Conservation (phyloP, 1,284 basidiomycete genomes). For the Erythrobasidium hasegawianum region DNA sequence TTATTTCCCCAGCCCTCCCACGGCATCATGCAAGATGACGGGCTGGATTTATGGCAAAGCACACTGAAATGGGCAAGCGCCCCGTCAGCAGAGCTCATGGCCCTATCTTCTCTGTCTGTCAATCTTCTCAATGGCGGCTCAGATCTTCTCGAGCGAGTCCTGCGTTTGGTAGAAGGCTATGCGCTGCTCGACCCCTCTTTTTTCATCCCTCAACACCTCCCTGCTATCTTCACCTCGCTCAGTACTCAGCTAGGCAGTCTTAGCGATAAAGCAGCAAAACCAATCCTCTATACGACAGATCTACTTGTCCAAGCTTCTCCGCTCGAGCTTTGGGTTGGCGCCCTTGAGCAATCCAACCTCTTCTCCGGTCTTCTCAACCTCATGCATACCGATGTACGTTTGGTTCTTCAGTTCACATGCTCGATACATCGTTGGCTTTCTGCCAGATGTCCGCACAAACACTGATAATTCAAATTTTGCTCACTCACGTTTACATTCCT, state of each 20-base stretch:
- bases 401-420: background rate
- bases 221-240: slow-evolving; percentile 28
- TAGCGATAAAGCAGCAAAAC: slow-evolving; percentile 39
- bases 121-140: slow-evolving; percentile 36
- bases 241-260: slow-evolving; percentile 20
- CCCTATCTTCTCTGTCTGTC: slow-evolving; percentile 37
- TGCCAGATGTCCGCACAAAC: no score
- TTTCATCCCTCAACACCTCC: slow-evolving; percentile 13
- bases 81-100: slow-evolving; percentile 38
- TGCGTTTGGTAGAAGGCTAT: slow-evolving; percentile 43
- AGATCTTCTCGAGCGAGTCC: slow-evolving; percentile 40
- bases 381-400: slow-evolving; percentile 9
- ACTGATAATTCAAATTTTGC: no score
- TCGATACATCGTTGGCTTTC: no score
- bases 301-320: slow-evolving; percentile 35
- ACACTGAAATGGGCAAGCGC: slow-evolving; percentile 27
- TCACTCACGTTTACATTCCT: no score
- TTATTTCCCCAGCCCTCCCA: slow-evolving; percentile 35
- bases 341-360: slow-evolving; percentile 32
- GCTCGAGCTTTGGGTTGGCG: slow-evolving; percentile 27
- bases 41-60: slow-evolving; percentile 43
- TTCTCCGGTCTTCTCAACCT: background rate
- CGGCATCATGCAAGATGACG: slow-evolving; percentile 44
- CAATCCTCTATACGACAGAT: slow-evolving; percentile 39
- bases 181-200: slow-evolving; percentile 38